A percentile compares a stretch with the other conserved stretches of the same genome.
Conservation (phyloP, 495 filamentous ascomycete species). For the Schizothecium vesticola region DNA sequence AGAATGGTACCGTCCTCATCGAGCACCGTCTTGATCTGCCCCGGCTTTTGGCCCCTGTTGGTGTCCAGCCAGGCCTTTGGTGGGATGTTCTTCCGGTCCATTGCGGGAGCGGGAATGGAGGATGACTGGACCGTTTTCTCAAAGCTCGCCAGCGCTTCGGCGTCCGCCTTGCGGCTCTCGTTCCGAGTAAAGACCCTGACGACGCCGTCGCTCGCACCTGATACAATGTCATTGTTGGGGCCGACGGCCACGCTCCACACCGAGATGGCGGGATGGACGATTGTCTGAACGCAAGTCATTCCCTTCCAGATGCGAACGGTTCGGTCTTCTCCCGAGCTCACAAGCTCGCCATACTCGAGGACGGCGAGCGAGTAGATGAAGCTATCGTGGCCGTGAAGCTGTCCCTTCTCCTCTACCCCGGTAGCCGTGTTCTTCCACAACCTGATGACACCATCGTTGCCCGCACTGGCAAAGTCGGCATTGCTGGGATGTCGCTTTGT, state of each 20-base stretch:
- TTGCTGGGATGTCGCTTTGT: constrained; percentile 66
- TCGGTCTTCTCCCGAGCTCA: constrained; percentile 89
- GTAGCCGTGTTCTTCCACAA: constrained; percentile 68
- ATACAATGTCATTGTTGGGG: constrained; percentile 81
- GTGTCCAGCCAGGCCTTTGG: constrained; percentile 76
- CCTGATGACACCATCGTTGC: constrained; percentile 81
- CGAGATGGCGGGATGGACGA: constrained; percentile 94
- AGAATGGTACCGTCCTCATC: constrained; percentile 74
- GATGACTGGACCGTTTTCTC: constrained; percentile 76
- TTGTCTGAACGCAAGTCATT: constrained; percentile 81
- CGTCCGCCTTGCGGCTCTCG: constrained; percentile 61
- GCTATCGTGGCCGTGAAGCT: constrained; percentile 84
- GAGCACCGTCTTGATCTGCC: constrained; percentile 85
- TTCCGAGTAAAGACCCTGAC: constrained; percentile 79
- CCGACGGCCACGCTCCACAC: constrained; percentile 89
- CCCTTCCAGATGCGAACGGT: constrained; percentile 85
- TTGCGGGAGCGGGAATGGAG: constrained; percentile 73
- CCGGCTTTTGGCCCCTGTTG: constrained; percentile 83
- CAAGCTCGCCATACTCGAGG: constrained; percentile 77
- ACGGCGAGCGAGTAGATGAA: constrained; percentile 87
- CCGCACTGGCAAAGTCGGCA: constrained; percentile 81
- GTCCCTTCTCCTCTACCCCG: constrained; percentile 52
- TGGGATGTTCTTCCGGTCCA: constrained; percentile 87
- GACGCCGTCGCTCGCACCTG: constrained; percentile 83
- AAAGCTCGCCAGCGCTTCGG: constrained; percentile 56